Percentiles rank a stretch among this genome's conserved stretches.
Conservation (phyloP, 2,329 filamentous ascomycete species). For the Sarocladiaceae sp. region DNA sequence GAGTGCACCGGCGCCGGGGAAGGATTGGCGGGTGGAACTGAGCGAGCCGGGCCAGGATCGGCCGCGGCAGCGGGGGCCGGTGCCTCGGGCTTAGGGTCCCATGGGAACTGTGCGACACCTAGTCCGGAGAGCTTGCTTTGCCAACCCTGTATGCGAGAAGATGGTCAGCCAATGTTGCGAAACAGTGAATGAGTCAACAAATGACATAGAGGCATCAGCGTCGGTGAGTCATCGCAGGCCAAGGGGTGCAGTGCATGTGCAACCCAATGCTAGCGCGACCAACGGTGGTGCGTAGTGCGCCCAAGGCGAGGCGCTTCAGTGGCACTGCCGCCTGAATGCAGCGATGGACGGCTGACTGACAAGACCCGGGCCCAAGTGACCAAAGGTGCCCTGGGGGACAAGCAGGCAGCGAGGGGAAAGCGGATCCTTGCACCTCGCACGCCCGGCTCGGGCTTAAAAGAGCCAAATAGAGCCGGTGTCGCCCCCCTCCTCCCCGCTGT, state of each 20-base stretch:
- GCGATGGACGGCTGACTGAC: too few relatives aligned
- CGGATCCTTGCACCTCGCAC: conserved; percentile 3
- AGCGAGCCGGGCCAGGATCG: conserved; percentile 20
- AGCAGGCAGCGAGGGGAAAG: background rate
- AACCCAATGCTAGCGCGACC: too few relatives aligned
- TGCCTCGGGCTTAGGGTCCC: conserved; percentile 80
- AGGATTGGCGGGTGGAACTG: conserved; percentile 27
- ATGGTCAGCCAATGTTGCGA: too few relatives aligned
- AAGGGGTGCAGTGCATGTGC: too few relatives aligned
- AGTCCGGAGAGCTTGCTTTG: conserved; percentile 83
- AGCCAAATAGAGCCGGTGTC: conserved; percentile 47
- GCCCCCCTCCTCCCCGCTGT: conserved; percentile 33
- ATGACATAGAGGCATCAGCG: too few relatives aligned
- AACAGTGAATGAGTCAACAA: too few relatives aligned
- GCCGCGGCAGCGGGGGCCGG: conserved; percentile 28
- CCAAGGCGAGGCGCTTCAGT: too few relatives aligned
- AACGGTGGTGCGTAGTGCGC: too few relatives aligned
- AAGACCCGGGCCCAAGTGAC: too few relatives aligned
- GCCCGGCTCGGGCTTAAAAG: conserved; percentile 37
- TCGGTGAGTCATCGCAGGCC: too few relatives aligned
- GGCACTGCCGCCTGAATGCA: too few relatives aligned
- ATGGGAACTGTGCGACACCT: conserved; percentile 83
- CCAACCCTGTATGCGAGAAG: conserved; percentile 88
- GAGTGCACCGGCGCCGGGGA: conserved; percentile 20
- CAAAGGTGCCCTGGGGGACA: background rate